Base-by-base conservation (phyloP, 345 rosid species). In the Carallia brachiata region DNA sequence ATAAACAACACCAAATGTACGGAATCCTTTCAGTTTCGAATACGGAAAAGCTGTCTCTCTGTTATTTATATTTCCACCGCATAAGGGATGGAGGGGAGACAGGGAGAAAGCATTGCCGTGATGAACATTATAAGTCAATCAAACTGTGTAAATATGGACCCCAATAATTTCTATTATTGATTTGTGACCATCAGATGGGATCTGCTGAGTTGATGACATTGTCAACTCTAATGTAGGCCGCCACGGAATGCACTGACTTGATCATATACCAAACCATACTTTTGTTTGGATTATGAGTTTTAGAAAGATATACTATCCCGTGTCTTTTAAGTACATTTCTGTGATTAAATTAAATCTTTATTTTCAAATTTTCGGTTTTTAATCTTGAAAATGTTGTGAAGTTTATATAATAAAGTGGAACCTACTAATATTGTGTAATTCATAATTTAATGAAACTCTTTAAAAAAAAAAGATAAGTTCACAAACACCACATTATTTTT, bases 21-120 rank as follows among this genome's bases (percentile, higher is more conserved):
- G 80, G 75, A 65, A 61, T 60, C 56, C 7, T 1, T 36, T 73
- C 36, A 52, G 9, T 9, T 17, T 30, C 15, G 6, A 63, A 68
- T 76, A 68, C 77, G 82, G 78, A 61, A 63, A 52, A 54, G 68
- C 58, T 63, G 78, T 67, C 36, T 23, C 27, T 17, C 48, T 30
- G 52, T 8, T 7, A 27, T 56, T 40, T 15, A 56, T 7, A 4
- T 9, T 30, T 27, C 17, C 32, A 4, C 60, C 60, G 5, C 34
- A 9, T 2, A 27, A 5, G 60, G 31, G 28, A 27, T 5, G 32
- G 6, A 19, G 32, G 10, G 1, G 15, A 27, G 16, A 56, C 34
- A 1, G 31, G 17, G 30, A 8, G 1, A 0, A 13, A 12, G 10
- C 1, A 16, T 52, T 15, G 15, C 15, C 62, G 50, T 27, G 36